phyloP scores from a whole-genome alignment of 2,329 filamentous ascomycete genomes.

The Fusarium lateritium region DNA sequence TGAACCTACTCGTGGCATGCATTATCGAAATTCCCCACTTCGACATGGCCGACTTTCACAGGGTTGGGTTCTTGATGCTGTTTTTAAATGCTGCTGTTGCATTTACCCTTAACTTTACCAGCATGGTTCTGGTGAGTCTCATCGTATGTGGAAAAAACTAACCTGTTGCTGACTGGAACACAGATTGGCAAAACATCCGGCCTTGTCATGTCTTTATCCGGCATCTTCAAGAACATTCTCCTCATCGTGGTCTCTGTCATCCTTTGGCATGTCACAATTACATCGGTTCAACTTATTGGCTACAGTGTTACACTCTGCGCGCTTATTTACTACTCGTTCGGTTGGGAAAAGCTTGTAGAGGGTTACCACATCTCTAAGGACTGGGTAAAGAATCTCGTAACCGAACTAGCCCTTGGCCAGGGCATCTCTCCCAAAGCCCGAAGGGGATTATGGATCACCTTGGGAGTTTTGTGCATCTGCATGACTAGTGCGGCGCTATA shows the following conservation, averaged over 20 bases:
- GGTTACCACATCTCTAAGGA: not conserved
- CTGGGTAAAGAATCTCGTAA: not conserved
- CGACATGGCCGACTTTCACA: not conserved
- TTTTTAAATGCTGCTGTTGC: slow-evolving; percentile 27
- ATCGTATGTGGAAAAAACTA: accelerated
- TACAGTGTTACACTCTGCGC: slow-evolving; percentile 12
- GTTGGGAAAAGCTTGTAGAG: not conserved
- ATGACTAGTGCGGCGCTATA: not conserved
- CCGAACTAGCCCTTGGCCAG: not conserved
- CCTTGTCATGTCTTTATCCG: slow-evolving; percentile 7
- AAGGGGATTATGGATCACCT: not conserved
- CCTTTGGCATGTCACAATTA: slow-evolving; percentile 23
- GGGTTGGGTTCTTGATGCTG: not conserved
- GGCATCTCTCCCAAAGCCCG: not conserved
- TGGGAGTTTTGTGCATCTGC: not conserved
- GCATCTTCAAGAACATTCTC: slow-evolving; percentile 22
- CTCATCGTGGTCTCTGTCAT: slow-evolving; percentile 6
- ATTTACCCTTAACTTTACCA: slow-evolving; percentile 13
- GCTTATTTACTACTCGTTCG: not conserved
- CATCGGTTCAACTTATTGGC: slow-evolving; percentile 1
- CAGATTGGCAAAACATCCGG: slow-evolving; percentile 29
- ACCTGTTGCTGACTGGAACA: not conserved
- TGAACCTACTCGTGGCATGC: slow-evolving; percentile 10
- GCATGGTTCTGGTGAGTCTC: slow-evolving; percentile 21
- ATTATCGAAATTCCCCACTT: slow-evolving; percentile 17